phyloP scores from a whole-genome alignment of 305 asterid genomes.

The Solanum hybrid region DNA sequence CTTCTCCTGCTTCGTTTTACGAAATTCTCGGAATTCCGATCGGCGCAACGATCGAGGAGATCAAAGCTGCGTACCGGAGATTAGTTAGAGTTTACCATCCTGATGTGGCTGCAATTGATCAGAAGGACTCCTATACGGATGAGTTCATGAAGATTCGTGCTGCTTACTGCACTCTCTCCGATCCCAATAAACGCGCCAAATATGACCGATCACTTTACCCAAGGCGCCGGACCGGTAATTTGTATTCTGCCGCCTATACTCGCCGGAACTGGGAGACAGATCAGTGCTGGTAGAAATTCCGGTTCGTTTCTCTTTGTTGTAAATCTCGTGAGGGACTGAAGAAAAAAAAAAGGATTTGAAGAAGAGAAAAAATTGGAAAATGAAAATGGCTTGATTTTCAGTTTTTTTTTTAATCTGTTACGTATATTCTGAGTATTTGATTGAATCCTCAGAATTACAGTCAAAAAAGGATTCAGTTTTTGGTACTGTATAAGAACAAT shows the following conservation, averaged over 20 bases:
- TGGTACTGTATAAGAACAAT: neutral
- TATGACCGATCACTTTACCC: neutral
- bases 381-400: neutral
- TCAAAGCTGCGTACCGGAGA: conserved; percentile 10
- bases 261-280: conserved; percentile 20
- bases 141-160: conserved; percentile 10
- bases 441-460: too few species aligned
- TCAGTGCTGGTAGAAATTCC: conserved; percentile 13
- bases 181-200: conserved; percentile 7
- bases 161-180: conserved; percentile 7
- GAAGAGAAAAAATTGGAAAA: neutral
- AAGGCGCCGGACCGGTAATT: neutral
- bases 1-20: neutral
- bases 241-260: neutral
- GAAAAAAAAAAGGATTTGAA: neutral
- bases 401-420: neutral
- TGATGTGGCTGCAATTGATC: conserved; percentile 6
- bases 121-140: neutral
- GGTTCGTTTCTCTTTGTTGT: neutral
- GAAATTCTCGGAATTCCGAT: conserved; percentile 7
- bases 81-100: conserved; percentile 14
- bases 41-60: neutral
- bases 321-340: neutral
- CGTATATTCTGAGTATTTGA: too few species aligned
- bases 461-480: neutral